Conservation (phyloP, 805 yeast genomes). For the Pichia gijzeniarum region DNA sequence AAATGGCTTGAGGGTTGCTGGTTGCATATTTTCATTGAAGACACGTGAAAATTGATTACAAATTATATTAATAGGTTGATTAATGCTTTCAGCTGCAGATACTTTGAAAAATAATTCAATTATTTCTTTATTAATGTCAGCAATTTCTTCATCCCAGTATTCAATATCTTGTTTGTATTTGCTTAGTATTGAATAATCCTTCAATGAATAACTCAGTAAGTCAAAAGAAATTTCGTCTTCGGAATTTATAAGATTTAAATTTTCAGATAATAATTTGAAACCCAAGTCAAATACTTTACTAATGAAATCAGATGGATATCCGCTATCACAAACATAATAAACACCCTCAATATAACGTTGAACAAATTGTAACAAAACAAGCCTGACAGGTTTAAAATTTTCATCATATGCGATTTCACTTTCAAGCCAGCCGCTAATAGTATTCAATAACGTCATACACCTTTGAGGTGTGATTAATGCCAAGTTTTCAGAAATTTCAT, state of each 20-base stretch:
- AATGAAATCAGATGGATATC: conserved; percentile 25
- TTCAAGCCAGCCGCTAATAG: conserved; percentile 52
- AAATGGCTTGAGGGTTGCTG: conserved; percentile 28
- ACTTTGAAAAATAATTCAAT: conserved; percentile 34
- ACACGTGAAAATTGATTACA: conserved; percentile 29
- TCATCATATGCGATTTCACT: conserved; percentile 55
- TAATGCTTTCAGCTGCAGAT: conserved; percentile 9
- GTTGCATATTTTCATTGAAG: conserved; percentile 23
- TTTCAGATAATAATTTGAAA: conserved; percentile 35
- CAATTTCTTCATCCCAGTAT: conserved; percentile 30
- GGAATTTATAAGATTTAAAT: conserved; percentile 34
- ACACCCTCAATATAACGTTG: conserved; percentile 26
- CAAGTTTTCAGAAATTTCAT: conserved; percentile 19
- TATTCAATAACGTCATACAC: conserved; percentile 51
- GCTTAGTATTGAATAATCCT: conserved; percentile 32
- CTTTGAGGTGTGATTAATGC: conserved; percentile 58
- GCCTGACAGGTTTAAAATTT: conserved; percentile 44
- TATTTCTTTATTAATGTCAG: conserved; percentile 36
- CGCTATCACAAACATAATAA: conserved; percentile 24
- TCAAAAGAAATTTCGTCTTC: conserved; percentile 27
- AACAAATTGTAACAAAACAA: conserved; percentile 43
- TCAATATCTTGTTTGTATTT: conserved; percentile 27
- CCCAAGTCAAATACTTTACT: conserved; percentile 34
- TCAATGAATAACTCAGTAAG: conserved; percentile 42
- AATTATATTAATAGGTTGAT: conserved; percentile 31